Evolutionary conservation across 2,329 filamentous ascomycete species (phyloP).

Genomic region (Tolypocladium ovalisporum): DNA sequence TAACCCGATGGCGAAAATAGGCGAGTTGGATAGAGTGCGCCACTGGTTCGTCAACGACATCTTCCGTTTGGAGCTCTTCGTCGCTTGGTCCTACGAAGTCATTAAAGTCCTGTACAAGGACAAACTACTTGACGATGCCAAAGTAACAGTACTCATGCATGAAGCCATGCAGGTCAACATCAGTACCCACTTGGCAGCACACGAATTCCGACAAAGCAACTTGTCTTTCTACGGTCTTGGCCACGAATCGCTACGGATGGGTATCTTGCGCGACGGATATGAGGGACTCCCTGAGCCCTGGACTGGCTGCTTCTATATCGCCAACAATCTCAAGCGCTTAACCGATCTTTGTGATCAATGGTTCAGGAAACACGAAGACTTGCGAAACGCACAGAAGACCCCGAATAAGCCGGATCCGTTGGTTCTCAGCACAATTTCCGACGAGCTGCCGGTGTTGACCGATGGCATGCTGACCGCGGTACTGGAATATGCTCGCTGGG

Average conservation of each 20-base stretch:
- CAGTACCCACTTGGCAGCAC: slow-evolving; percentile 43
- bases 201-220: slow-evolving; percentile 64
- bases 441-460: slow-evolving; percentile 38
- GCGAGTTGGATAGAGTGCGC: slow-evolving; percentile 71
- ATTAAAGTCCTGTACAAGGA: slow-evolving; percentile 63
- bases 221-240: slow-evolving; percentile 62
- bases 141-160: slow-evolving; percentile 44
- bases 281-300: slow-evolving; percentile 68
- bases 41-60: slow-evolving; percentile 78
- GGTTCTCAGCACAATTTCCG: slow-evolving; percentile 33
- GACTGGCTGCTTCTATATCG: slow-evolving; percentile 61
- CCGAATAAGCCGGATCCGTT: slow-evolving; percentile 23
- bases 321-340: slow-evolving; percentile 50
- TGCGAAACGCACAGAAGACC: slow-evolving; percentile 18
- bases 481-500: slow-evolving; percentile 42
- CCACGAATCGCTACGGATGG: slow-evolving; percentile 53
- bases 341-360: slow-evolving; percentile 46
- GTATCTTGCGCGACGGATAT: slow-evolving; percentile 53
- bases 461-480: slow-evolving; percentile 45
- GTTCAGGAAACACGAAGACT: slow-evolving; percentile 35
- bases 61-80: slow-evolving; percentile 58
- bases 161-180: slow-evolving; percentile 60
- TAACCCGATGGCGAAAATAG: slow-evolving; percentile 48
- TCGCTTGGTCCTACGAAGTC: slow-evolving; percentile 69
- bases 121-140: slow-evolving; percentile 41